A percentile compares a stretch with the other conserved stretches of the same genome.
Conservation (phyloP, 164 flowering plant species). For the Taxillus chinensis region DNA sequence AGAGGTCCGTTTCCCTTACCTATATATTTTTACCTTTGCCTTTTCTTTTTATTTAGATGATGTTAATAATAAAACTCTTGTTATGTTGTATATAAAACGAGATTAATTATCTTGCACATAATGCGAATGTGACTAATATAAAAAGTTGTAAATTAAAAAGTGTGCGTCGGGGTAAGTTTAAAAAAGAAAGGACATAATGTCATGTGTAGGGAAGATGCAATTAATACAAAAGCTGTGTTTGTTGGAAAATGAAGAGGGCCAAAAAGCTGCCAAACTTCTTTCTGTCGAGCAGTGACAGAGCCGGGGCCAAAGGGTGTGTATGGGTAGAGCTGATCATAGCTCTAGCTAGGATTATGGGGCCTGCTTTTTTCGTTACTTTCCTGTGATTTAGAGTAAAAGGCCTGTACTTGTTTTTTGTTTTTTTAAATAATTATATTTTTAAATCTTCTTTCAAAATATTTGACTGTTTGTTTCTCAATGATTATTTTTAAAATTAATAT, state of each 20-base stretch:
- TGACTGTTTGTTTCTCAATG: too few species aligned
- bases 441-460: too few species aligned
- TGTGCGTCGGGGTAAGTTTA: neutral
- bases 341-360: constrained; percentile 19
- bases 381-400: constrained; percentile 12
- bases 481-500: too few species aligned
- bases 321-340: constrained; percentile 27
- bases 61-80: neutral
- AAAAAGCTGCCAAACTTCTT: constrained; percentile 69
- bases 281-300: constrained; percentile 43
- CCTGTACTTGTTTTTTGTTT: too few species aligned
- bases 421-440: too few species aligned
- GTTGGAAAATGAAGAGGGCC: constrained; percentile 67
- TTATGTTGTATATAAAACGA: too few species aligned
- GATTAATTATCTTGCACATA: too few species aligned
- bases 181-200: neutral
- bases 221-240: constrained; percentile 5
- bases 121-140: neutral
- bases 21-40: neutral
- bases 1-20: constrained; percentile 26
- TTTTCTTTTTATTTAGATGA: neutral
- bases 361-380: neutral
- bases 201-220: constrained; percentile 15
- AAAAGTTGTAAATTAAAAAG: neutral
- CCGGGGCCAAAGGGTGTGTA: constrained; percentile 28